These are phyloP conservation scores for Xanthoconium stramineum DNA, from an alignment of 768 basidiomycete species.

Conservation along the genomic window DNA sequence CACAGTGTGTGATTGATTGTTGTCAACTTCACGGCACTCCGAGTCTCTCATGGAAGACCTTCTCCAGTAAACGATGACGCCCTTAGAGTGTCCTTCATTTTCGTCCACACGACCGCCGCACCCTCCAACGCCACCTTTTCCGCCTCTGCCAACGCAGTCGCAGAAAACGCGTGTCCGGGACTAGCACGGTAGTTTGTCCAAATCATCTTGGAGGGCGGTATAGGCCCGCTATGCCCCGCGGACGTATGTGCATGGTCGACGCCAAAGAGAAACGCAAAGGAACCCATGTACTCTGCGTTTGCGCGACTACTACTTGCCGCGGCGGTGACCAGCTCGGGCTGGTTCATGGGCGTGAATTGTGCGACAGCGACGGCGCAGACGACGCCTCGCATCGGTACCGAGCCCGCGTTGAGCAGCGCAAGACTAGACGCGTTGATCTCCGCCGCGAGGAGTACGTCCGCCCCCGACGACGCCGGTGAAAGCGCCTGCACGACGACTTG, in stretches of 20 bases:
- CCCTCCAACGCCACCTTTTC: conserved; percentile 47
- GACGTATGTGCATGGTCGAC: neutral
- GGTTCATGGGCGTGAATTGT: conserved; percentile 16
- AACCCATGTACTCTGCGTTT: conserved; percentile 46
- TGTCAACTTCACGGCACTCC: too few species aligned
- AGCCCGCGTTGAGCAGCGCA: conserved; percentile 65
- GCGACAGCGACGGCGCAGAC: conserved; percentile 66
- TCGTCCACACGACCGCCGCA: conserved; percentile 45
- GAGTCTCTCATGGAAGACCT: conserved; percentile 30
- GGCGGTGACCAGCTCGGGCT: conserved; percentile 40
- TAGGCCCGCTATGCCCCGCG: neutral
- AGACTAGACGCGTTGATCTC: conserved; percentile 69
- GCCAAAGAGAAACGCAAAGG: conserved; percentile 65
- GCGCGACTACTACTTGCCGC: conserved; percentile 28
- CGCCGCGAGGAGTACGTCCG: conserved; percentile 52
- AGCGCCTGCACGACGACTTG: conserved; percentile 77
- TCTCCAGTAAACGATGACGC: conserved; percentile 20
- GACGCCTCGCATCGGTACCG: conserved; percentile 73
- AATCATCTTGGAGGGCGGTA: conserved; percentile 28
- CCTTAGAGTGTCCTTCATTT: conserved; percentile 44
- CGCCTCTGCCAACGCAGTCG: conserved; percentile 41
- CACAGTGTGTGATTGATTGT: too few species aligned
- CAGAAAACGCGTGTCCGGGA: conserved; percentile 33
- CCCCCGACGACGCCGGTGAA: conserved; percentile 2
- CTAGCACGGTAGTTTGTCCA: conserved; percentile 23